Conservation (phyloP, 1,284 basidiomycete species). For the Papiliotrema terrestris region DNA sequence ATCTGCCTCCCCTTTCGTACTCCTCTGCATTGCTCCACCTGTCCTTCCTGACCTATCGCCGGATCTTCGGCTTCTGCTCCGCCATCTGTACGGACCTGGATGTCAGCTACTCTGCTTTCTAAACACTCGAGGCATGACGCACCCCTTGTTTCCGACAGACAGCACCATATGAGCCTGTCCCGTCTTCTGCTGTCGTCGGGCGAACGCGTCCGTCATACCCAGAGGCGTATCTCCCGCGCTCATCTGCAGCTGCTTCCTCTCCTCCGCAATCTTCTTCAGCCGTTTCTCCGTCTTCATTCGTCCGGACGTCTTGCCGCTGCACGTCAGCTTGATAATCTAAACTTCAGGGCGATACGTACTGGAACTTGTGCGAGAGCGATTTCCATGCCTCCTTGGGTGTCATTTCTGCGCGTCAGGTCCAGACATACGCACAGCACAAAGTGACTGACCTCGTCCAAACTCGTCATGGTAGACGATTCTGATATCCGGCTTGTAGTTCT, state of each 20-base stretch:
- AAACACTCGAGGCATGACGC: constrained; percentile 37
- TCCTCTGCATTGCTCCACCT: too few relatives aligned
- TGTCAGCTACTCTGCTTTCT: not conserved
- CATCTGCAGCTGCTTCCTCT: constrained; percentile 87
- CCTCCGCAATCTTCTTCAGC: constrained; percentile 88
- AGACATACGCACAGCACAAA: not conserved
- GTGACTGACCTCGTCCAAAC: constrained; percentile 59
- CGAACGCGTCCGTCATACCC: constrained; percentile 87
- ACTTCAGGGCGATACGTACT: constrained; percentile 47
- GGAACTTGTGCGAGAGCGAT: constrained; percentile 89
- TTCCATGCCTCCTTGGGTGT: constrained; percentile 97
- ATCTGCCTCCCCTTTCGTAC: too few relatives aligned
- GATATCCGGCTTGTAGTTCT: constrained; percentile 93
- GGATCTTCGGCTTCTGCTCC: constrained; percentile 6
- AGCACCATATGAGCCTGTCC: constrained; percentile 92
- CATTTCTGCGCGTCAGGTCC: constrained; percentile 49
- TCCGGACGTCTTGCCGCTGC: constrained; percentile 77
- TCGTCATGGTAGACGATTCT: constrained; percentile 97
- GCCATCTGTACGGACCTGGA: constrained; percentile 11
- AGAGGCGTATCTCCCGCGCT: constrained; percentile 85
- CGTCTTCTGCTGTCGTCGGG: constrained; percentile 81
- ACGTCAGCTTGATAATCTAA: not conserved
- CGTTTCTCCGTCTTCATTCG: constrained; percentile 93
- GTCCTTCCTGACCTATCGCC: not conserved
- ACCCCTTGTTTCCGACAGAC: constrained; percentile 90